Conservation (phyloP, 805 yeast genomes). For the Wickerhamiella alocasiicola region DNA sequence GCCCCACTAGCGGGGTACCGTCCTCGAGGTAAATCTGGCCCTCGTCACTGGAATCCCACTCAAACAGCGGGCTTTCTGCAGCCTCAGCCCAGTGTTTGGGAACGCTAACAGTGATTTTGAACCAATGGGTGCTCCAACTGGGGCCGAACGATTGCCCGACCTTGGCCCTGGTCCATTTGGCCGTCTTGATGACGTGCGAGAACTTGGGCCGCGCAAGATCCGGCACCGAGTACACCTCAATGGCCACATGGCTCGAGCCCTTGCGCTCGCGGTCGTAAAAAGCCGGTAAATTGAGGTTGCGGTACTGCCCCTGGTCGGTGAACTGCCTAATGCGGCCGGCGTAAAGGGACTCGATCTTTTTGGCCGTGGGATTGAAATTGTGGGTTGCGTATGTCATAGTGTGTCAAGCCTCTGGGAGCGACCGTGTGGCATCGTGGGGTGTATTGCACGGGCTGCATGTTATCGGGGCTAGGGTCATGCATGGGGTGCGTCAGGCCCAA, state of each 20-base stretch:
- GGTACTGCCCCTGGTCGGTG: conserved; percentile 67
- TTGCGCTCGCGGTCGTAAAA: conserved; percentile 56
- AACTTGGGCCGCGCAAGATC: conserved; percentile 53
- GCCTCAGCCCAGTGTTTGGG: conserved; percentile 49
- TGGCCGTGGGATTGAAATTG: conserved; percentile 50
- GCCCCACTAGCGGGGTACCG: conserved; percentile 68
- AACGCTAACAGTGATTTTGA: conserved; percentile 50
- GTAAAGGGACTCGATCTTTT: conserved; percentile 64
- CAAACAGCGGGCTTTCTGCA: conserved; percentile 46
- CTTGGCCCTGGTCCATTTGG: conserved; percentile 31
- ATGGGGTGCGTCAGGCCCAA: no score
- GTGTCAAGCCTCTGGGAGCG: no score
- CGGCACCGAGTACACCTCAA: conserved; percentile 64
- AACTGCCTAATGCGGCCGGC: conserved; percentile 65
- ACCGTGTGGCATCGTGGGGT: no score
- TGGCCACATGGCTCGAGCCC: conserved; percentile 40
- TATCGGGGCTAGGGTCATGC: no score
- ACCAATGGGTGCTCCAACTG: conserved; percentile 96
- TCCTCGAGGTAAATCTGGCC: conserved; percentile 60
- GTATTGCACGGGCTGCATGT: no score
- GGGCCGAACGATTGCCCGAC: conserved; percentile 82
- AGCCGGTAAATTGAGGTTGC: conserved; percentile 61
- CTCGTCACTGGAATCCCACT: conserved; percentile 81
- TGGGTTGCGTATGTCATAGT: no score
- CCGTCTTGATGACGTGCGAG: conserved; percentile 43